These are phyloP conservation scores for Claviceps maximensis DNA, from an alignment of 2,329 filamentous ascomycete species.

Conservation along the genomic window DNA sequence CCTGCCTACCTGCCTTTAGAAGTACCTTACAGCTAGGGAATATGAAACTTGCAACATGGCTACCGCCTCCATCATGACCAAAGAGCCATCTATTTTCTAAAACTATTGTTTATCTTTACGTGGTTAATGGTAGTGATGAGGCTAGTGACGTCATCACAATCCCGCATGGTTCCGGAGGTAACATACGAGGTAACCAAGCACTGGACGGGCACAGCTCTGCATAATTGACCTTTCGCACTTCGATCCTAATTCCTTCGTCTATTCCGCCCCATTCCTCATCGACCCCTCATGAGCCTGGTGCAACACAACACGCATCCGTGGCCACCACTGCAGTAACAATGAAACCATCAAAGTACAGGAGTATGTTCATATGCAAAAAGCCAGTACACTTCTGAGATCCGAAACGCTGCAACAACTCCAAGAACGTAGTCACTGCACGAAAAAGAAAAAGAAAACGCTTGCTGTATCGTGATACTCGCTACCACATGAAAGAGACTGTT, in stretches of 20 bases:
- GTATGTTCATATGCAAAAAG: background rate
- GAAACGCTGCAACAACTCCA: background rate
- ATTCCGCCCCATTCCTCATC: background rate
- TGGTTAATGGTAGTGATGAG: background rate
- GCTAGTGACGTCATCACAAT: background rate
- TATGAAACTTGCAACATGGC: too few species aligned
- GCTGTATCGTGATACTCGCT: background rate
- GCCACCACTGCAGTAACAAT: background rate
- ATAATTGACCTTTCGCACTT: background rate
- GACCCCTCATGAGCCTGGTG: background rate
- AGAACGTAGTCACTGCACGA: background rate
- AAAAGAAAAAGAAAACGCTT: background rate
- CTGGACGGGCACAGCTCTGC: background rate
- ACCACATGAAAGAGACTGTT: background rate
- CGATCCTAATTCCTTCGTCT: background rate
- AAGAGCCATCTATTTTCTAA: background rate
- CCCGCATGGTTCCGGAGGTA: background rate
- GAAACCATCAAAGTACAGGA: background rate
- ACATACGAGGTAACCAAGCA: background rate
- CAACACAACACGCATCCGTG: background rate
- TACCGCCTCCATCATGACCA: too few species aligned
- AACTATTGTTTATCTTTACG: too few species aligned
- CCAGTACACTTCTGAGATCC: background rate
- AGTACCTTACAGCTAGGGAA: too few species aligned
- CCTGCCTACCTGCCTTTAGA: too few species aligned